Evolutionary conservation across 495 filamentous ascomycete genomes (phyloP).

Genomic region (Xylaria telfairii): DNA sequence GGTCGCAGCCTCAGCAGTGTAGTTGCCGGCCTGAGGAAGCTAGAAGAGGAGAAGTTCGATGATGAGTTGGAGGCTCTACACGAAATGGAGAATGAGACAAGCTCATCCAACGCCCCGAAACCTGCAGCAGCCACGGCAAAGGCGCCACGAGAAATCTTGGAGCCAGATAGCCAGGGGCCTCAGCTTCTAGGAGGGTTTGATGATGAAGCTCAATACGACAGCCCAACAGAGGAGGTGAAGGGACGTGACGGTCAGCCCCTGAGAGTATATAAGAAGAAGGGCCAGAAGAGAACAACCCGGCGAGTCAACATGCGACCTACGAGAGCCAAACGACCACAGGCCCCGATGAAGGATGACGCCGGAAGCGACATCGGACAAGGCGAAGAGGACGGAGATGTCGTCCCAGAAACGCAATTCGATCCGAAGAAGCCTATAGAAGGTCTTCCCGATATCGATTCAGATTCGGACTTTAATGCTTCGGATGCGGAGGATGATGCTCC

Average conservation of each 20-base stretch:
- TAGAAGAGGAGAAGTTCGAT: constrained; percentile 77
- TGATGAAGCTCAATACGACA: constrained; percentile 57
- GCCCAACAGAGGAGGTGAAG: constrained; percentile 50
- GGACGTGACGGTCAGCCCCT: constrained; percentile 56
- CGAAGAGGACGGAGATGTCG: constrained; percentile 35
- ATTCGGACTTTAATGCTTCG: constrained; percentile 31
- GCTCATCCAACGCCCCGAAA: constrained; percentile 28
- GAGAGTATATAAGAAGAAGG: constrained; percentile 86
- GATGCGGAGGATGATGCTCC: constrained; percentile 39
- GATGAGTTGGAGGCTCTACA: constrained; percentile 83
- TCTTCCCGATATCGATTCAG: constrained; percentile 31
- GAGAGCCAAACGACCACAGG: constrained; percentile 46
- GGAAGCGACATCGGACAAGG: constrained; percentile 8
- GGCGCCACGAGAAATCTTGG: constrained; percentile 48
- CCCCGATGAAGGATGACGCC: constrained; percentile 35
- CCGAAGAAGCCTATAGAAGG: constrained; percentile 31
- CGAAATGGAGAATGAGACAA: constrained; percentile 72
- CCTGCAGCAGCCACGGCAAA: constrained; percentile 29
- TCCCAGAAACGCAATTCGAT: constrained; percentile 54
- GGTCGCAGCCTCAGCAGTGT: constrained; percentile 79
- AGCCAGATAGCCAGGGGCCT: constrained; percentile 66
- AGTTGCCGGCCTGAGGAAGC: constrained; percentile 75
- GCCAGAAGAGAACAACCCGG: constrained; percentile 85
- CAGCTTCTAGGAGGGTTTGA: constrained; percentile 68
- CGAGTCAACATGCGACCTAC: constrained; percentile 72